Conservation (phyloP, 345 rosid genomes). For the Boechera divaricarpa region DNA sequence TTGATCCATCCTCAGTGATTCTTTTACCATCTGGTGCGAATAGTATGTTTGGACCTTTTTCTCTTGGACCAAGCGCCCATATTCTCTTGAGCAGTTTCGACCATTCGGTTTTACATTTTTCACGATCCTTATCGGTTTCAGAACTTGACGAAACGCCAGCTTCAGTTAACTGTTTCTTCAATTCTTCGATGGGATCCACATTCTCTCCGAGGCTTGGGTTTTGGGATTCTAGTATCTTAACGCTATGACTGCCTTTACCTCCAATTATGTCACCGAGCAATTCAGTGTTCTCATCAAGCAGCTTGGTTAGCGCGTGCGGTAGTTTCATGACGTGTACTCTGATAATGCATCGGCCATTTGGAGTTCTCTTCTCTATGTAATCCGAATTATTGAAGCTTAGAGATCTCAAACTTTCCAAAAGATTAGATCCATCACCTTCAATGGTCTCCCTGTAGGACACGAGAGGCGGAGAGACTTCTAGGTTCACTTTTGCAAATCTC, state of each 20-base stretch:
- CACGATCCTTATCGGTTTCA: slow-evolving; percentile 67
- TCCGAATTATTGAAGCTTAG: slow-evolving; percentile 56
- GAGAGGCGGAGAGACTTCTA: slow-evolving; percentile 90
- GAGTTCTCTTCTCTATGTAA: slow-evolving; percentile 74
- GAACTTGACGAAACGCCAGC: slow-evolving; percentile 56
- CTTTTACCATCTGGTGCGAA: slow-evolving; percentile 68
- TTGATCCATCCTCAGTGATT: slow-evolving; percentile 46
- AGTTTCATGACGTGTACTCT: slow-evolving; percentile 85
- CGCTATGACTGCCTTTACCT: slow-evolving; percentile 59
- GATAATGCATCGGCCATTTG: slow-evolving; percentile 77
- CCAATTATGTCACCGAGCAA: slow-evolving; percentile 71
- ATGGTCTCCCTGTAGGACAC: slow-evolving; percentile 91
- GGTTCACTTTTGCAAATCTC: slow-evolving; percentile 83
- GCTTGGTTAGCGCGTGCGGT: slow-evolving; percentile 72
- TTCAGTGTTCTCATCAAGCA: slow-evolving; percentile 81
- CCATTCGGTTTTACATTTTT: slow-evolving; percentile 75
- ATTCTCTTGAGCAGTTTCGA: slow-evolving; percentile 67
- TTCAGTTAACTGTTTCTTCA: slow-evolving; percentile 60
- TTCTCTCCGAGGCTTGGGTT: slow-evolving; percentile 43
- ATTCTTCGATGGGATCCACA: slow-evolving; percentile 61
- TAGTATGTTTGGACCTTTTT: slow-evolving; percentile 89
- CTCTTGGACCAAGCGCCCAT: slow-evolving; percentile 96
- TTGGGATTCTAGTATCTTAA: slow-evolving; percentile 57
- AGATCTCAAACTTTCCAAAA: slow-evolving; percentile 65
- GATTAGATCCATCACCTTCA: slow-evolving; percentile 67